Evolutionary conservation across 2,329 filamentous ascomycete genomes (phyloP), one percentile per base, ranked within the genome.

Genomic region (Trichoderma hamatum): DNA sequence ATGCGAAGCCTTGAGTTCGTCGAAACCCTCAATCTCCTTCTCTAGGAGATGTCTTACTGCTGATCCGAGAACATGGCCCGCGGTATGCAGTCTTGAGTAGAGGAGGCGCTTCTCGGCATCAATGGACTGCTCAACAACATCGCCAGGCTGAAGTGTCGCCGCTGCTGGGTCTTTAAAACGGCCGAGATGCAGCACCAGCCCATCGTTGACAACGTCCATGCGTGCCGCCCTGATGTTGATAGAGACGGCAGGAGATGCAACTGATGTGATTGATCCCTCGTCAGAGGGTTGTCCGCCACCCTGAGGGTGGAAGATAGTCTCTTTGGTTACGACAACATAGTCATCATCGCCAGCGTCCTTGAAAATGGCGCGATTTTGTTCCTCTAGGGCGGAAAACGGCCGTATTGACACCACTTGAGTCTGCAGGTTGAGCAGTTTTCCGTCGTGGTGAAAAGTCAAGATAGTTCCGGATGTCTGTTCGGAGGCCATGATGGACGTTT

Each of bases 231-330:
- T 78, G 10, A 92, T 87, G 24, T 81, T 74, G 72, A 92, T 70
- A 13, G 43, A 51, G 2, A 43, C 19, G 30, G 39, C 32, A 36
- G 39, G 3, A 4, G 43, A 56, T 24, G 81, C 74, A 72, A 91
- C 67, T 21, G 73, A 71, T 0, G 78, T 79, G 71, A 93, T 90
- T 51, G 75, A 79, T 24, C 91, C 91, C 13, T 84, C 82, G 71
- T 93, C 91, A 0, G 86, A 89, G 0, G 91, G 91, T 74, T 93
- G 91, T 9, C 91, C 91, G 70, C 91, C 91, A 24, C 91, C 91
- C 77, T 93, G 91, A 0, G 89, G 88, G 71, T 93, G 89, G 78
- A 93, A 93, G 70, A 93, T 89, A n/a, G 91, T 93, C 58, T 85
- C 79, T 2, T 86, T 81, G 0, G 88, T 90, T 6, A 88, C 82